Evolutionary conservation across 148 eudicot species (phyloP), one percentile per base, ranked within the genome.

Genomic region (Talinum fruticosum): DNA sequence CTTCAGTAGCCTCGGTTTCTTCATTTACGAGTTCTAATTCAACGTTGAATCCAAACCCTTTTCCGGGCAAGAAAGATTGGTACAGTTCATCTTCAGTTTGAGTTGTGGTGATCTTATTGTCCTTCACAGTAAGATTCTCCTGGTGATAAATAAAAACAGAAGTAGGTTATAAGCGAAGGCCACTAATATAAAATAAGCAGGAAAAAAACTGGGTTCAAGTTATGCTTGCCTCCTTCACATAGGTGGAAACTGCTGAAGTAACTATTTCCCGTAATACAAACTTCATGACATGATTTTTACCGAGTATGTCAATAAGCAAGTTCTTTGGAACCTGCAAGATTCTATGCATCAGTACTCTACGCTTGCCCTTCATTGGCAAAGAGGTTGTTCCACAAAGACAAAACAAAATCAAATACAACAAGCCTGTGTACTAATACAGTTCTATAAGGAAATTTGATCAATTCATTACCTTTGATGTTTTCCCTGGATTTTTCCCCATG

Each of bases 61-160:
- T 89, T 77, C 98, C 98, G 15, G 95, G 95, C 74, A 74, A 38
- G 80, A 89, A 94, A 21, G 71, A 37, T 23, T 66, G 73, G 67
- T 89, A 86, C 44, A 94, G 89, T 79, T 94, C 95, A 69, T 90
- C 95, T 47, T 85, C 88, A 6, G 92, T 85, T 76, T 92, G 95
- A 72, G 70, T 82, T 21, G 95, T 92, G 83, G 69, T 92, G 44
- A 94, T 82, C 85, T 87, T 89, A 38, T 88, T 85, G 62, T 90
- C 97, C 87, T 87, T 92, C 76, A 94, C 92, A 14, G 70, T 53
- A 30, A 92, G 71, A 35, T 90, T 92, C 76, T 94, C 93, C 98
- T 93, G 78, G 28, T 41, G 32, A 44, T 33, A 77, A 61, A 76
- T 64, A 78, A 67, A 73, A 69, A 49, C n/a, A 28, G 54, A 32